phyloP scores from a whole-genome alignment of 768 basidiomycete genomes.

The Psilocybe sp. region DNA sequence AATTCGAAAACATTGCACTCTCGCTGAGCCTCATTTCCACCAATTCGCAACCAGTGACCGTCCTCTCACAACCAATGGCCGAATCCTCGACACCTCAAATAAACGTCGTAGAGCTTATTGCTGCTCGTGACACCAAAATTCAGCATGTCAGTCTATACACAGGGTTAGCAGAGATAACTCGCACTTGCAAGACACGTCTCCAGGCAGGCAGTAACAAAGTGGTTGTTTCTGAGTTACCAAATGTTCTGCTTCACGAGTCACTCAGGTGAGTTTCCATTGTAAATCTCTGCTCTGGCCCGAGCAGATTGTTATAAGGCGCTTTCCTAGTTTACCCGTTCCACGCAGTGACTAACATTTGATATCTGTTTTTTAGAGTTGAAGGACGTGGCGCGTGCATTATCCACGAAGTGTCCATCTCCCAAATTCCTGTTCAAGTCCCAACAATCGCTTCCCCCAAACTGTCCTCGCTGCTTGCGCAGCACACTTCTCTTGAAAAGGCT shows the following conservation, averaged over 20 bases:
- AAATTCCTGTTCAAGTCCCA: slow-evolving; percentile 5
- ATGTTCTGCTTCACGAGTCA: slow-evolving; percentile 25
- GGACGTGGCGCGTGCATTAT: slow-evolving; percentile 31
- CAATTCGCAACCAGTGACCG: too few species aligned
- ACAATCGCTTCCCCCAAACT: slow-evolving; percentile 21
- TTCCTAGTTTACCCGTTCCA: neutral
- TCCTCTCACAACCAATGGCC: too few species aligned
- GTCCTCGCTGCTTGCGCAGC: slow-evolving; percentile 13
- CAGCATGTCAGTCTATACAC: slow-evolving; percentile 31
- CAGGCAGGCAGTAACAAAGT: slow-evolving; percentile 30
- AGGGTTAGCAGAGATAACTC: slow-evolving; percentile 29
- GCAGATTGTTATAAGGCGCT: neutral
- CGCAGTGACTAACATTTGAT: neutral
- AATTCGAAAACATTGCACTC: too few species aligned
- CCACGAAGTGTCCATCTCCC: slow-evolving; percentile 31
- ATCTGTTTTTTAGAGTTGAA: slow-evolving; percentile 24
- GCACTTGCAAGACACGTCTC: slow-evolving; percentile 26
- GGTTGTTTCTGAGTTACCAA: slow-evolving; percentile 27
- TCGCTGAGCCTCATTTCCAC: too few species aligned
- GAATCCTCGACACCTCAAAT: neutral
- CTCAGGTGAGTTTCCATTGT: slow-evolving; percentile 19
- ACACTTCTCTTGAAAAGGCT: slow-evolving; percentile 15
- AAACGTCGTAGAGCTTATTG: neutral
- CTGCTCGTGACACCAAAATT: slow-evolving; percentile 25
- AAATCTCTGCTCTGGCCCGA: neutral